Conservation (phyloP, 768 basidiomycete genomes). For the Mycena crocata region DNA sequence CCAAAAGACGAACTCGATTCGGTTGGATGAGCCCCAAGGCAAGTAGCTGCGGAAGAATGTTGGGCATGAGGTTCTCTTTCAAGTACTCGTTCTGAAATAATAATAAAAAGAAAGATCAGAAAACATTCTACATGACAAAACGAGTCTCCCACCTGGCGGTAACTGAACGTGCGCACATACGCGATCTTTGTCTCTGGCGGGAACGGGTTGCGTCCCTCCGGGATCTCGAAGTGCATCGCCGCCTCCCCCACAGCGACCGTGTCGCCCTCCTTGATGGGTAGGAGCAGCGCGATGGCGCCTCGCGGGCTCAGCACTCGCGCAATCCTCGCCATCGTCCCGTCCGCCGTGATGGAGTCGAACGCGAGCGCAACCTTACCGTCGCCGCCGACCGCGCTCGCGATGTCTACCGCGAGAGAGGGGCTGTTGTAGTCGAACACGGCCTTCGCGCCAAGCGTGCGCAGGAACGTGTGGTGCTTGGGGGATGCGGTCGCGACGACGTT, state of each 20-base stretch:
- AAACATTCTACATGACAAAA: background rate
- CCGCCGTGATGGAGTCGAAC: slow-evolving; percentile 45
- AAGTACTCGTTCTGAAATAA: slow-evolving; percentile 57
- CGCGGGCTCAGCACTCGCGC: slow-evolving; percentile 38
- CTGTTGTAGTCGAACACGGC: slow-evolving; percentile 50
- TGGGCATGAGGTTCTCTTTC: slow-evolving; percentile 57
- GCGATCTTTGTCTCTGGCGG: slow-evolving; percentile 45
- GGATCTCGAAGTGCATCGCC: slow-evolving; percentile 10
- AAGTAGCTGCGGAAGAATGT: slow-evolving; percentile 57
- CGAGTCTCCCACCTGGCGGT: background rate
- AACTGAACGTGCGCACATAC: slow-evolving; percentile 43
- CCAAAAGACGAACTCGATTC: slow-evolving; percentile 52
- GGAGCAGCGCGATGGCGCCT: slow-evolving; percentile 42
- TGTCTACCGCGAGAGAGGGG: slow-evolving; percentile 41
- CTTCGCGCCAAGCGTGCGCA: slow-evolving; percentile 50
- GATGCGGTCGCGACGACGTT: slow-evolving; percentile 53
- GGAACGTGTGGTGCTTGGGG: slow-evolving; percentile 42
- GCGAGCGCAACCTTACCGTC: slow-evolving; percentile 37
- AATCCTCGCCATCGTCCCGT: slow-evolving; percentile 42
- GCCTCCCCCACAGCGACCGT: slow-evolving; percentile 24
- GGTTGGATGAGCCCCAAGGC: slow-evolving; percentile 53
- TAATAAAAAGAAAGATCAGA: no score
- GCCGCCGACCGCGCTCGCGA: slow-evolving; percentile 41
- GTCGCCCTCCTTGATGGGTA: slow-evolving; percentile 44
- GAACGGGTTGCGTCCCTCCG: slow-evolving; percentile 14